Conservation (phyloP, 352 stramenopile genomes). For the Phytophthora citricola region DNA sequence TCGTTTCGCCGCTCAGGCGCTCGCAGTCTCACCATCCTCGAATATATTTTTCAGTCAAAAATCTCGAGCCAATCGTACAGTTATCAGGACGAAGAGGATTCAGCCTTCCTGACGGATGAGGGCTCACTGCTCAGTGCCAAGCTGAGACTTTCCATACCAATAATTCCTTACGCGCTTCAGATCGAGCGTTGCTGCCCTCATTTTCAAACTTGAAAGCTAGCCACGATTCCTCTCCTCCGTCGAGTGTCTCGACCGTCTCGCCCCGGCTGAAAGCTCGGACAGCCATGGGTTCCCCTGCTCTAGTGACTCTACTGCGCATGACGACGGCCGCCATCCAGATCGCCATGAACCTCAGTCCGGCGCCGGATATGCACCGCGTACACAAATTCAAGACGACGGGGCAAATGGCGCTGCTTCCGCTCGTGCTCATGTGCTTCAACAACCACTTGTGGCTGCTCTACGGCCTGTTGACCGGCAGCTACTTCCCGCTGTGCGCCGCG, state of each 20-base stretch:
- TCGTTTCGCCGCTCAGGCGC: slow-evolving; percentile 12
- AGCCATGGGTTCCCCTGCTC: slow-evolving; percentile 29
- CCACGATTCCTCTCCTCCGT: slow-evolving; percentile 27
- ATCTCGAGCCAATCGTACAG: slow-evolving; percentile 17
- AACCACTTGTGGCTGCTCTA: slow-evolving; percentile 52
- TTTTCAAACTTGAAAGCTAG: slow-evolving; percentile 36
- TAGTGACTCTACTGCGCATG: slow-evolving; percentile 36
- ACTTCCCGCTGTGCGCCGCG: slow-evolving; percentile 38
- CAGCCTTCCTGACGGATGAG: slow-evolving; percentile 21
- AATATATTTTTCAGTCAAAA: slow-evolving; percentile 17
- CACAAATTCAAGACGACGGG: slow-evolving; percentile 38
- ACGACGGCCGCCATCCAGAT: slow-evolving; percentile 43
- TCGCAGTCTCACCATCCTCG: slow-evolving; percentile 11
- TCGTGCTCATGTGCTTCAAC: slow-evolving; percentile 54
- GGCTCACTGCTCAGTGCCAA: slow-evolving; percentile 15
- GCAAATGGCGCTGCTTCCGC: slow-evolving; percentile 46
- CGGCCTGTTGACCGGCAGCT: slow-evolving; percentile 32
- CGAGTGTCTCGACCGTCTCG: slow-evolving; percentile 32
- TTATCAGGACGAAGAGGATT: slow-evolving; percentile 13
- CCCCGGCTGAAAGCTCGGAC: slow-evolving; percentile 32
- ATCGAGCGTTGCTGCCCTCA: slow-evolving; percentile 12
- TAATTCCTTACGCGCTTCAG: slow-evolving; percentile 3
- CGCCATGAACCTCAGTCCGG: slow-evolving; percentile 44
- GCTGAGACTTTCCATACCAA: slow-evolving; percentile 27
- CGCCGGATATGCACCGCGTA: slow-evolving; percentile 35